A percentile compares a stretch with the other conserved stretches of the same genome.
Evolutionary conservation across 2,329 filamentous ascomycete genomes (phyloP).

Genomic region (Tolypocladium capitatum): DNA sequence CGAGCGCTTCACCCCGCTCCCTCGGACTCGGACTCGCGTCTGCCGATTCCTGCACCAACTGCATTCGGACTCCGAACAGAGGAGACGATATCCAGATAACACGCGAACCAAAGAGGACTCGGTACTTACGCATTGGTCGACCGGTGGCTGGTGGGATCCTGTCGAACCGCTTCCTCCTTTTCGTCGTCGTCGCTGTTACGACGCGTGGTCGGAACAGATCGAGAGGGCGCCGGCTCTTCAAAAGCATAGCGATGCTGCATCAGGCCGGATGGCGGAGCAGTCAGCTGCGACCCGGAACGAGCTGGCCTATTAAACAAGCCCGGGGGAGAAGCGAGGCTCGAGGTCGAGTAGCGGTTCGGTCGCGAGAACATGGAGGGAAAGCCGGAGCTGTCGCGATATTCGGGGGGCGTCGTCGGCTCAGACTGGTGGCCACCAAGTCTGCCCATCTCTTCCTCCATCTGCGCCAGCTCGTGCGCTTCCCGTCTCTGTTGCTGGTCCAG

Average conservation of each 20-base stretch:
- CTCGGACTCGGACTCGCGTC: background rate
- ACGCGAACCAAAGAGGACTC: constrained; percentile 1
- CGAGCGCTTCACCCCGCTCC: background rate
- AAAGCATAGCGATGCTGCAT: constrained; percentile 45
- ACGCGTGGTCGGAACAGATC: constrained; percentile 74
- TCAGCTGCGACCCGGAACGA: constrained; percentile 66
- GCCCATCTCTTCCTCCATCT: constrained; percentile 69
- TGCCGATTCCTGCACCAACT: background rate
- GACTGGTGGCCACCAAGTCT: constrained; percentile 63
- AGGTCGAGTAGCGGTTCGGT: constrained; percentile 78
- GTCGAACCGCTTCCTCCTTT: constrained; percentile 60
- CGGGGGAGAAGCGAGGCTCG: constrained; percentile 72
- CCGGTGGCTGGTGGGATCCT: constrained; percentile 58
- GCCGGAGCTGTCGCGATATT: constrained; percentile 66
- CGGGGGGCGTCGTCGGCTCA: constrained; percentile 91
- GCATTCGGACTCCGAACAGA: background rate
- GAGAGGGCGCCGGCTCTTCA: constrained; percentile 49
- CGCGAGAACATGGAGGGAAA: constrained; percentile 72
- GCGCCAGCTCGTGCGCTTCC: constrained; percentile 71
- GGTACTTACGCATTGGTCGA: constrained; percentile 65
- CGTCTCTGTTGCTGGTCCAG: constrained; percentile 73
- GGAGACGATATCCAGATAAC: constrained; percentile 3
- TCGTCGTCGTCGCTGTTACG: constrained; percentile 88
- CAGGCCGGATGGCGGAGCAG: constrained; percentile 59
- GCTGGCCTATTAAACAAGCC: constrained; percentile 60